These are phyloP conservation scores for Stenocarpella maydis DNA, from an alignment of 2,329 filamentous ascomycete genomes.

Conservation along the genomic window DNA sequence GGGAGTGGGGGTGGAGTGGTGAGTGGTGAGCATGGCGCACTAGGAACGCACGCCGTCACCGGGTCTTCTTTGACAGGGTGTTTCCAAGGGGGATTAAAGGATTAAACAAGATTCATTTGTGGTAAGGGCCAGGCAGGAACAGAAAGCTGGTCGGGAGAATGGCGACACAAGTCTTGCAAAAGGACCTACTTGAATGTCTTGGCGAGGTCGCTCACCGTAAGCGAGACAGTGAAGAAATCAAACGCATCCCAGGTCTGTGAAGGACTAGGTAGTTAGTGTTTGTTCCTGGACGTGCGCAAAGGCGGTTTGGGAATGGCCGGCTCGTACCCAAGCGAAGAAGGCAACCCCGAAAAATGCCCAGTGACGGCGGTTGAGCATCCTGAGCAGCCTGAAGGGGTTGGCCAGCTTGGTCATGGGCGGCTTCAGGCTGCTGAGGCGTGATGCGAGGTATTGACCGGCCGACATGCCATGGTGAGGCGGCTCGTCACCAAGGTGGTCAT, in stretches of 20 bases:
- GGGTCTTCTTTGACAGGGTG: too few species aligned
- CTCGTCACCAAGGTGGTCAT: constrained; percentile 39
- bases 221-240: constrained; percentile 72
- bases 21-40: too few species aligned
- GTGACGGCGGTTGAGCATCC: constrained; percentile 57
- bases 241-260: constrained; percentile 68
- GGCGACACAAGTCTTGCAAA: neutral
- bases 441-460: constrained; percentile 54
- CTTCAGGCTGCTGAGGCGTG: constrained; percentile 64
- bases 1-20: too few species aligned
- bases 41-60: too few species aligned
- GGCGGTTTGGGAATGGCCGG: neutral
- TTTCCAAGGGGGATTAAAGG: too few species aligned
- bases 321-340: constrained; percentile 63
- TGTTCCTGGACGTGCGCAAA: neutral
- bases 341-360: constrained; percentile 65
- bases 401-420: constrained; percentile 63
- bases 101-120: too few species aligned
- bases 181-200: constrained; percentile 53
- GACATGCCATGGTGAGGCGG: constrained; percentile 60
- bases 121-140: neutral
- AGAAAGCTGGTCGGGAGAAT: neutral
- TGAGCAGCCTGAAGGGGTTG: constrained; percentile 60
- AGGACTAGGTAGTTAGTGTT: neutral
- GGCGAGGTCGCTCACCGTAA: constrained; percentile 63